These are phyloP conservation scores for Cryptosporidium ubiquitum DNA, from an alignment of 169 alveolate species.

Conservation along the genomic window DNA sequence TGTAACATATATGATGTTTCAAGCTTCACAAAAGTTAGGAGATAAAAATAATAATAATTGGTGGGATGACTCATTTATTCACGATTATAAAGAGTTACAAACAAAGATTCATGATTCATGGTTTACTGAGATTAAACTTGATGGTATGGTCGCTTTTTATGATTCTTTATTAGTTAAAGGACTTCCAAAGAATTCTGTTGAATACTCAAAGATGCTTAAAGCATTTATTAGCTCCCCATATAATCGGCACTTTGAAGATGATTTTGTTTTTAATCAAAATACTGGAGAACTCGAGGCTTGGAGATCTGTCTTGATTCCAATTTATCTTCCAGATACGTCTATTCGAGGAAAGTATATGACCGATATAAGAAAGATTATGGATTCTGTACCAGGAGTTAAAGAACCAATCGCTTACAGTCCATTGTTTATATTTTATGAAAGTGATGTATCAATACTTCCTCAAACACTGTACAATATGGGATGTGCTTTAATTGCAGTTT, in stretches of 20 bases:
- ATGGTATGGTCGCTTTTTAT: constrained; percentile 67
- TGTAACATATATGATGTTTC: constrained; percentile 66
- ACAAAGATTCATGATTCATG: constrained; percentile 40
- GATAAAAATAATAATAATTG: constrained; percentile 13
- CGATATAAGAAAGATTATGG: constrained; percentile 49
- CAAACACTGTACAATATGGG: constrained; percentile 79
- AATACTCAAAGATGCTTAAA: constrained; percentile 64
- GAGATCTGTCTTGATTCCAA: constrained; percentile 65
- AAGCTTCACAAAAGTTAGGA: constrained; percentile 44
- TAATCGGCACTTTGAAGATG: constrained; percentile 71
- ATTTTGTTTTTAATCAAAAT: constrained; percentile 46
- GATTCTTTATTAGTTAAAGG: constrained; percentile 61
- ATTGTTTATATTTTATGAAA: constrained; percentile 76
- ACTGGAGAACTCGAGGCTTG: constrained; percentile 72
- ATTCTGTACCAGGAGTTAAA: constrained; percentile 14
- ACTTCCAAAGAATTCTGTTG: constrained; percentile 43
- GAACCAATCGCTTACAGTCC: constrained; percentile 71
- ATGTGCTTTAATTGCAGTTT: constrained; percentile 79
- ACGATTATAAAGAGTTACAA: constrained; percentile 35
- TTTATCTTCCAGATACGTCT: constrained; percentile 69
- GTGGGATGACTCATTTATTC: constrained; percentile 50
- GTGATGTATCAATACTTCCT: constrained; percentile 77
- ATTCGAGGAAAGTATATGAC: constrained; percentile 70
- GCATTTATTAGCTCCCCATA: constrained; percentile 69
- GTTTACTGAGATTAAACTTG: constrained; percentile 68